Evolutionary conservation across 192 early-diverging fungal species (phyloP).

Genomic region (Backusella parvicylindrica): DNA sequence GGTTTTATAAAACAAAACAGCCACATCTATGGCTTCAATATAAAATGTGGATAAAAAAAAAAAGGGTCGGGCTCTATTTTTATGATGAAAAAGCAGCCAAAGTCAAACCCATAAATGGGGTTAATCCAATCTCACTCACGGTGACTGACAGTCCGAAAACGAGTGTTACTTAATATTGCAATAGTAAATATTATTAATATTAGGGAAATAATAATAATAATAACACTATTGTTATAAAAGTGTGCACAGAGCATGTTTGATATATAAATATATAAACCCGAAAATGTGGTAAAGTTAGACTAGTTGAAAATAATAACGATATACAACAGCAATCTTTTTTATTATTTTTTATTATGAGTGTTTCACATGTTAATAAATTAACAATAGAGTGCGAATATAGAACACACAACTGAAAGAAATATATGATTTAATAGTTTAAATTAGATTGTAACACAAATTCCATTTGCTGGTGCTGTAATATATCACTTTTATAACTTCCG

Average conservation of each 20-base stretch:
- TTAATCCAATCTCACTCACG: no score
- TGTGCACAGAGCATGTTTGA: background rate
- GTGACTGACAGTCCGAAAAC: no score
- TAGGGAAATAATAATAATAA: no score
- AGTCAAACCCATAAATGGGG: no score
- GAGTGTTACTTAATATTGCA: no score
- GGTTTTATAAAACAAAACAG: no score
- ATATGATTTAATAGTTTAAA: background rate
- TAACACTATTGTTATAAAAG: background rate
- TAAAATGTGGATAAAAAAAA: no score
- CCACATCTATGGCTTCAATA: no score
- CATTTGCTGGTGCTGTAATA: background rate
- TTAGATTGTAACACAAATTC: background rate
- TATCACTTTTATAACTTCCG: background rate
- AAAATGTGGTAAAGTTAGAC: background rate
- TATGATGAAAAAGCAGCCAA: no score
- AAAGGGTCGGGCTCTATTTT: no score
- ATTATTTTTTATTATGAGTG: background rate
- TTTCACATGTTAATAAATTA: background rate
- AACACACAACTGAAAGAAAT: no score
- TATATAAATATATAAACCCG: background rate
- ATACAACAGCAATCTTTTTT: background rate
- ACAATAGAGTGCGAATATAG: background rate
- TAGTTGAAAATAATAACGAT: background rate
- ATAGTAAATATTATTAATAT: no score